These are phyloP conservation scores for Cladophialophora chaetospira DNA, from an alignment of 2,329 filamentous ascomycete genomes.

Conservation along the genomic window DNA sequence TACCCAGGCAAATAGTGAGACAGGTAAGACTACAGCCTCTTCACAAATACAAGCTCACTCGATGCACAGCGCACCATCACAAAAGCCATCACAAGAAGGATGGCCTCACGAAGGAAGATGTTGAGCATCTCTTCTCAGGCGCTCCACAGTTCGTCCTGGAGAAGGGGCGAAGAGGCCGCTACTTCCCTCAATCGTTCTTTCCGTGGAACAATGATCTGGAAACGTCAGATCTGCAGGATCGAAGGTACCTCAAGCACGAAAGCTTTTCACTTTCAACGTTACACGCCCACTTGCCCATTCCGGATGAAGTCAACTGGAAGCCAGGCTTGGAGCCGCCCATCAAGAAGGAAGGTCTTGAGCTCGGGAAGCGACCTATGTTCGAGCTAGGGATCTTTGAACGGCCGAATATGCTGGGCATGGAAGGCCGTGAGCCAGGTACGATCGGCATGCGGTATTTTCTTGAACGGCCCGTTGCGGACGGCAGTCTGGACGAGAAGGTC, in stretches of 20 bases:
- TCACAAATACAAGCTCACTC: not conserved
- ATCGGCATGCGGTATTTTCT: conserved; percentile 52
- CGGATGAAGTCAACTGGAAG: conserved; percentile 40
- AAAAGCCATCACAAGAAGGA: conserved; percentile 1
- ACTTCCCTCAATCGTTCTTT: conserved; percentile 48
- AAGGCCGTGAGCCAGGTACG: conserved; percentile 50
- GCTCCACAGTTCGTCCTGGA: conserved; percentile 50
- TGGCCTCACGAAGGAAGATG: conserved; percentile 40
- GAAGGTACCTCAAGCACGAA: conserved; percentile 43
- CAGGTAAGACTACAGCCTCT: not conserved
- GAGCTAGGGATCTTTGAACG: conserved; percentile 50
- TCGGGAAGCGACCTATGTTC: conserved; percentile 43
- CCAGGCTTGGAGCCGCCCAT: conserved; percentile 19
- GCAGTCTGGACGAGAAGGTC: conserved; percentile 28
- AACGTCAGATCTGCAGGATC: conserved; percentile 45
- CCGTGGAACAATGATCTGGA: conserved; percentile 46
- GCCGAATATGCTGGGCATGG: conserved; percentile 51
- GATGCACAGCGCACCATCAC: not conserved
- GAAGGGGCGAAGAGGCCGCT: conserved; percentile 42
- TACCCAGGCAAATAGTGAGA: not conserved
- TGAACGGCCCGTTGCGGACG: conserved; percentile 48
- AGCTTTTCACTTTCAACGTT: conserved; percentile 47
- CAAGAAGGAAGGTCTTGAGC: conserved; percentile 26
- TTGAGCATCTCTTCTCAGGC: conserved; percentile 46
- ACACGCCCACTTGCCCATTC: conserved; percentile 48